phyloP scores from a whole-genome alignment of 2,329 filamentous ascomycete genomes.

The Ascochyta lentis region DNA sequence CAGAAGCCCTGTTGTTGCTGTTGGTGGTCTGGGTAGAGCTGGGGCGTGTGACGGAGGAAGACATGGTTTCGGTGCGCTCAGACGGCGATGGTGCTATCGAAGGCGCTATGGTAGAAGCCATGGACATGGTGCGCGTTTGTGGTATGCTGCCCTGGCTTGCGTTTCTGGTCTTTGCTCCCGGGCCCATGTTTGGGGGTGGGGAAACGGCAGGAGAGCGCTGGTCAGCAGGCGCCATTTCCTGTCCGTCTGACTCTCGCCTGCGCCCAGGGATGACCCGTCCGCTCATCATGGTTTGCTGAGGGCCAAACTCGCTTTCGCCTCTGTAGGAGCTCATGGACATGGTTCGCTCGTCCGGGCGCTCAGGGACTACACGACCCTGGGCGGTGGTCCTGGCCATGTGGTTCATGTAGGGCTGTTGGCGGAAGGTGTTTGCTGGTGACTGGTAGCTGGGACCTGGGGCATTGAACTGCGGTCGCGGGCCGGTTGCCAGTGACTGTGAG shows the following conservation, averaged over 20 bases:
- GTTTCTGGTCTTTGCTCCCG: slow-evolving; percentile 44
- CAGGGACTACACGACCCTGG: slow-evolving; percentile 88
- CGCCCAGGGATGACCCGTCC: slow-evolving; percentile 87
- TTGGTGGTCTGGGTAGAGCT: slow-evolving; percentile 46
- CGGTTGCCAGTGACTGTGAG: slow-evolving; percentile 88
- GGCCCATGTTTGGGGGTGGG: slow-evolving; percentile 33
- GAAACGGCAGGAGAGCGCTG: slow-evolving; percentile 30
- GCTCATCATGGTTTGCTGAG: slow-evolving; percentile 83
- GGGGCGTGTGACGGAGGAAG: slow-evolving; percentile 53
- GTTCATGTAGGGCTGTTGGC: slow-evolving; percentile 76
- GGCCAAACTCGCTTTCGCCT: slow-evolving; percentile 73
- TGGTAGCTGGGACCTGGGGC: slow-evolving; percentile 51
- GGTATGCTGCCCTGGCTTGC: slow-evolving; percentile 46
- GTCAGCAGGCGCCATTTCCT: slow-evolving; percentile 30
- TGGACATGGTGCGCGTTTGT: slow-evolving; percentile 79
- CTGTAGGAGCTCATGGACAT: slow-evolving; percentile 94
- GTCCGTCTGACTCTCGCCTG: slow-evolving; percentile 62
- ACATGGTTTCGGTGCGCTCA: slow-evolving; percentile 66
- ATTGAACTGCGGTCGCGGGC: slow-evolving; percentile 75
- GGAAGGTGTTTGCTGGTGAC: slow-evolving; percentile 75
- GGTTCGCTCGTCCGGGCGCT: slow-evolving; percentile 87
- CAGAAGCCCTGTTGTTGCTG: slow-evolving; percentile 48
- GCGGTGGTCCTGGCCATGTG: slow-evolving; percentile 81
- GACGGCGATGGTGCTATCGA: slow-evolving; percentile 57
- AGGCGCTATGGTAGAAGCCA: slow-evolving; percentile 80